phyloP scores from a whole-genome alignment of 306 rosid genomes.

The Pyrus communis region DNA sequence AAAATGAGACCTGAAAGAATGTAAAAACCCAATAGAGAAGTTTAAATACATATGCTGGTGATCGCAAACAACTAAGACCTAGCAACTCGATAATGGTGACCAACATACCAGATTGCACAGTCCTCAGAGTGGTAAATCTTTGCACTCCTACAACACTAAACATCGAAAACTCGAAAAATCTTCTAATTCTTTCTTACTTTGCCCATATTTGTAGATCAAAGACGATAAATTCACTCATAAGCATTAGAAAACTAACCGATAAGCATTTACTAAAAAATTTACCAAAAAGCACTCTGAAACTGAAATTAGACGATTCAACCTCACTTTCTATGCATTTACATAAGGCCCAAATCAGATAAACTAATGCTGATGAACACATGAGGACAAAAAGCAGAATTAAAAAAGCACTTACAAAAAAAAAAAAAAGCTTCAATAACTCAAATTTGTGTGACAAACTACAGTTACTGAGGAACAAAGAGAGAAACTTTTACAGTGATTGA shows the following conservation, averaged over 20 bases:
- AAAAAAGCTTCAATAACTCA: not conserved
- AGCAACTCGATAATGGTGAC: not conserved
- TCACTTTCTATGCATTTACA: not conserved
- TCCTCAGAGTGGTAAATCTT: not conserved
- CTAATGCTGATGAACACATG: too few relatives aligned
- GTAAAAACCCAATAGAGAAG: conserved; percentile 14
- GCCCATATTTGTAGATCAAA: not conserved
- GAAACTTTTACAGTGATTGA: not conserved
- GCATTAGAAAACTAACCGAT: too few relatives aligned
- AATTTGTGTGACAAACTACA: not conserved
- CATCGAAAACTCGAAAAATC: not conserved
- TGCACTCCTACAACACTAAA: not conserved
- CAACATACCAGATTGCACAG: not conserved
- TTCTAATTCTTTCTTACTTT: not conserved
- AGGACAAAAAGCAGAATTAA: too few relatives aligned
- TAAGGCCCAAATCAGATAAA: not conserved
- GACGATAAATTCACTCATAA: not conserved
- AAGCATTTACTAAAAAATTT: not conserved
- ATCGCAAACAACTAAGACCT: conserved; percentile 5
- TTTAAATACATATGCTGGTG: conserved; percentile 1
- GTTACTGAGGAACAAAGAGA: not conserved
- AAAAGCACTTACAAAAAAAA: too few relatives aligned
- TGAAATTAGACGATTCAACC: not conserved
- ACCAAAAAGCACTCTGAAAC: not conserved
- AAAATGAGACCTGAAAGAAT: conserved; percentile 14